Conservation (phyloP, 305 asterid genomes). For the Fraxinus paxiana region DNA sequence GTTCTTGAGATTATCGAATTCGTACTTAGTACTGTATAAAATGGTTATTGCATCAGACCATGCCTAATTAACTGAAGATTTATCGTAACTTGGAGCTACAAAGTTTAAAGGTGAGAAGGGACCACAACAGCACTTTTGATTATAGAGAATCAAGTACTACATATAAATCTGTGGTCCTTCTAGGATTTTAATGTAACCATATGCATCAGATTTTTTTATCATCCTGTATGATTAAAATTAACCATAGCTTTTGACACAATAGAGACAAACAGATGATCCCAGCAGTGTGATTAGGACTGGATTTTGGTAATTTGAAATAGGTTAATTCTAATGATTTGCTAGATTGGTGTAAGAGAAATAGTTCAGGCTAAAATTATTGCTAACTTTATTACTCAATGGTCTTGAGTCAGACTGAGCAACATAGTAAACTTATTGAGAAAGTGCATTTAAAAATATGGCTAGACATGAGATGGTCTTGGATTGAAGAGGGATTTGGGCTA, state of each 20-base stretch:
- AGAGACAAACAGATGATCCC: neutral
- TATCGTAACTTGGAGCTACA: constrained; percentile 8
- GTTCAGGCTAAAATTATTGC: neutral
- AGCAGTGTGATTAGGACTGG: neutral
- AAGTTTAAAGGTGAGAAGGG: constrained; percentile 26
- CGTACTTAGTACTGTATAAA: constrained; percentile 27
- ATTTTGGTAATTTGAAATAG: neutral
- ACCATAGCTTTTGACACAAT: neutral
- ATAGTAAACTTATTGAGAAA: neutral
- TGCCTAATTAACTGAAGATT: neutral
- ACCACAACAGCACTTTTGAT: constrained; percentile 33
- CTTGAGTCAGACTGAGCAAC: neutral
- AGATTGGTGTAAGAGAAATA: neutral
- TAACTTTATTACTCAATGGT: neutral
- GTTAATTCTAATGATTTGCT: neutral
- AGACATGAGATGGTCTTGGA: neutral
- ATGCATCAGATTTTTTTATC: neutral
- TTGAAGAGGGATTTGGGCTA: neutral
- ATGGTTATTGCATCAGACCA: constrained; percentile 7
- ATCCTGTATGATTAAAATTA: neutral
- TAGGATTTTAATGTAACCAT: neutral
- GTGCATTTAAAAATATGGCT: neutral
- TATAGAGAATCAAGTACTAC: constrained; percentile 2
- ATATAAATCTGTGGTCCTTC: neutral
- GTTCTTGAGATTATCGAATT: constrained; percentile 50